A percentile compares a stretch with the other conserved stretches of the same genome.
Evolutionary conservation across 2,329 filamentous ascomycete genomes (phyloP).

Genomic region (Colletotrichum sp.): DNA sequence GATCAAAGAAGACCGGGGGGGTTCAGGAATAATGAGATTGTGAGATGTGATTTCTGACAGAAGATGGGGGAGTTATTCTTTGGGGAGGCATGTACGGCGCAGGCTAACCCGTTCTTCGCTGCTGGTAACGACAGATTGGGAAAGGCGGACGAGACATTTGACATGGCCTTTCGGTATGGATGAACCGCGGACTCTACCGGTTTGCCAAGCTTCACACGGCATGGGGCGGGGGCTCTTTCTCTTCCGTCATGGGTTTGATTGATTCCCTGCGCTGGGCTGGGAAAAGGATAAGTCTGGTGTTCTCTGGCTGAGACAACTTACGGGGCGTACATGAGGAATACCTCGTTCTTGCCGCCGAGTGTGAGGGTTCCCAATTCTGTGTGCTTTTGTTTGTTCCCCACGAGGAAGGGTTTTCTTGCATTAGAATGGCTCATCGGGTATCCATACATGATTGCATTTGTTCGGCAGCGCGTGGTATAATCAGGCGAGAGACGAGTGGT

Average conservation of each 20-base stretch:
- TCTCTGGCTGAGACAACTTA: not conserved
- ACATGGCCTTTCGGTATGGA: not conserved
- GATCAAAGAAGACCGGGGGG: not conserved
- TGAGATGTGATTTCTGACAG: conserved; percentile 5
- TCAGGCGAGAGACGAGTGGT: not conserved
- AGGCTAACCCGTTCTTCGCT: not conserved
- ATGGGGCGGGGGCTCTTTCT: not conserved
- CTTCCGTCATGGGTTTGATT: not conserved
- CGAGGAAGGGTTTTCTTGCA: not conserved
- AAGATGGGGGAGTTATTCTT: not conserved
- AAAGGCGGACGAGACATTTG: not conserved
- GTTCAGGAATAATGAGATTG: not conserved
- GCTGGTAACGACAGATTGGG: not conserved
- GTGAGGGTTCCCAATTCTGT: not conserved
- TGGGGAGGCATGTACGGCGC: not conserved
- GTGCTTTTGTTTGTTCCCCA: not conserved
- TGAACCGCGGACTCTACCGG: not conserved
- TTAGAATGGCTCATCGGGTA: not conserved
- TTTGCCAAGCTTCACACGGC: not conserved
- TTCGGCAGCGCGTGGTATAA: not conserved
- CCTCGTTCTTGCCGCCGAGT: not conserved
- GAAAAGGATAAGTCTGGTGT: not conserved
- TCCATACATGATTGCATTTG: not conserved
- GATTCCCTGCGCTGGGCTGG: not conserved
- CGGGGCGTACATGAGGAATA: not conserved